phyloP scores from a whole-genome alignment of 2,329 filamentous ascomycete species.

The Aspergillus sp. region DNA sequence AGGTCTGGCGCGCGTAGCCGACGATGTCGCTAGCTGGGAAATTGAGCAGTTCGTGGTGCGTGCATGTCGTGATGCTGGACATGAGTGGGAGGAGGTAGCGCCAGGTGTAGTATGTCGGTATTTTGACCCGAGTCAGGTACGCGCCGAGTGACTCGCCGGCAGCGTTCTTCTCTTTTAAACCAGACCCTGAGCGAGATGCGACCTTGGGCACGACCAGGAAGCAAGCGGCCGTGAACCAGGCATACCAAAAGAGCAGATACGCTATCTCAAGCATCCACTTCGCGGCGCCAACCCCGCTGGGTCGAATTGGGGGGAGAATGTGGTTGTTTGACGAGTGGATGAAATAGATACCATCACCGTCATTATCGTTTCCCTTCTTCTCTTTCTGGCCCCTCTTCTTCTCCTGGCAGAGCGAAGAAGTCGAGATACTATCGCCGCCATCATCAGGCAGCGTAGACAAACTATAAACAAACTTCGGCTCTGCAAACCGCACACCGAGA shows the following conservation, averaged over 20 bases:
- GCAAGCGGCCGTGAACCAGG: constrained; percentile 17
- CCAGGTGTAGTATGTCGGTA: constrained; percentile 10
- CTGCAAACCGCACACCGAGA: constrained; percentile 51
- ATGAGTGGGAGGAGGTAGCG: constrained; percentile 16
- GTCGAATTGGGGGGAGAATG: constrained; percentile 13
- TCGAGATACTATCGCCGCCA: neutral
- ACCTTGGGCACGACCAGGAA: constrained; percentile 10
- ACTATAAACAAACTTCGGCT: constrained; percentile 53
- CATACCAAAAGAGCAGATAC: constrained; percentile 14
- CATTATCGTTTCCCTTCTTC: neutral
- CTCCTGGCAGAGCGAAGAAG: neutral
- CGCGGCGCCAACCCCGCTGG: neutral
- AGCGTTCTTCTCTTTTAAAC: neutral
- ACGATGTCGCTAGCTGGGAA: constrained; percentile 24
- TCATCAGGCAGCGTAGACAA: constrained; percentile 40
- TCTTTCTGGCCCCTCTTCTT: neutral
- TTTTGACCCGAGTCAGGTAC: constrained; percentile 9
- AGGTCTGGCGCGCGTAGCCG: constrained; percentile 20
- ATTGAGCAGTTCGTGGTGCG: constrained; percentile 21
- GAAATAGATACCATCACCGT: neutral
- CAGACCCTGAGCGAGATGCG: neutral
- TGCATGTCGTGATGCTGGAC: constrained; percentile 23
- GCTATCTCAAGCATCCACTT: constrained; percentile 8
- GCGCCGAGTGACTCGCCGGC: constrained; percentile 8
- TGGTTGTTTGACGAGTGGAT: constrained; percentile 18